Base-by-base conservation (phyloP, 768 basidiomycete species). In the Panaeolus papilionaceus region DNA sequence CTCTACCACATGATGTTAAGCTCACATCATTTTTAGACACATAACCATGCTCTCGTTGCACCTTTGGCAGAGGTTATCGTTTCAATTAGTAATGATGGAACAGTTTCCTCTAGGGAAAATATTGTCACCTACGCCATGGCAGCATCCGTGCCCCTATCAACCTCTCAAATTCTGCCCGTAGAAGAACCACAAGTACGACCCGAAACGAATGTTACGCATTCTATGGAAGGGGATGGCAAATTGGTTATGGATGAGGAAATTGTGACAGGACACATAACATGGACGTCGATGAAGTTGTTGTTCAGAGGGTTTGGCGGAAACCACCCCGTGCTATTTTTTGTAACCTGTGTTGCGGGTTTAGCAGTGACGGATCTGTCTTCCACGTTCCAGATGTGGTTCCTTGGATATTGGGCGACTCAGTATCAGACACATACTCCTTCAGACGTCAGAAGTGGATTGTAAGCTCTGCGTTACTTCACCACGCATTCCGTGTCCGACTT, bases 161-260 rank as follows among this genome's bases (percentile, higher is more conserved):
- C 76, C 3, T 68, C 75, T 63, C 77, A 79, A 42, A n/a, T 54
- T 26, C 69, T 78, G 61, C 71, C 72, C 18, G 69, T 71, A 11
- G 42, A 78, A 38, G 70, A 75, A 26, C 71, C 74, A 67, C 66
- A 20, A 72, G 6, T 20, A 63, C 42, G 3, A 65, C 73, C 38
- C 69, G 70, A 68, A 16, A 71, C 68, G 18, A 75, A 71, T 38
- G 38, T 7, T 14, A 42, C 42, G 4, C 33, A 28, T 44, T 62
- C 63, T 23, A 33, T 38, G 6, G 72, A 78, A 44, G 72, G 72
- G 28, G 82, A 82, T 58, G 89, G 89, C 1, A 89, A 90, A 72
- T 79, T 91, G 28, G 83, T 89, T 49, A 78, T 88, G 9, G 84
- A 83, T 0, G 90, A 92, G 71, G 90, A 92, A 73, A 80, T 89